Conservation (phyloP, 2,329 filamentous ascomycete genomes). For the Paracamarosporium sp. region DNA sequence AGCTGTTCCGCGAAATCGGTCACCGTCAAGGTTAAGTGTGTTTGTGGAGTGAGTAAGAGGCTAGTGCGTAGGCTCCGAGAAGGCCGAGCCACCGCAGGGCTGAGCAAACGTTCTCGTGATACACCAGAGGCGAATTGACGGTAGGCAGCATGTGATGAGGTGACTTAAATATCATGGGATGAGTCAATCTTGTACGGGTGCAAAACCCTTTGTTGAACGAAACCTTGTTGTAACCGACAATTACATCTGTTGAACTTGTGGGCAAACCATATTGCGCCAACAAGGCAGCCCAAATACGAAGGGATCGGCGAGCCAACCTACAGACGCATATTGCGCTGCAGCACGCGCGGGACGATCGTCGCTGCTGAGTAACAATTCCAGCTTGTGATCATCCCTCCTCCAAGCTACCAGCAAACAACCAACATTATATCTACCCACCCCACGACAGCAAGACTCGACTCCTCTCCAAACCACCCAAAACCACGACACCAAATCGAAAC, state of each 20-base stretch:
- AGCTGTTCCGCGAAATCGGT: neutral
- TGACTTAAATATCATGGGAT: neutral
- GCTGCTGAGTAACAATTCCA: neutral
- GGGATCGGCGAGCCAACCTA: neutral
- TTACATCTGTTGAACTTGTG: neutral
- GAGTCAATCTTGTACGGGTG: neutral
- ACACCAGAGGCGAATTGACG: neutral
- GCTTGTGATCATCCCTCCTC: neutral
- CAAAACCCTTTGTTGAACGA: neutral
- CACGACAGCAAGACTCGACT: no score
- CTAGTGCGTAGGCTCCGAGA: neutral
- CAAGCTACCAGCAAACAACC: neutral
- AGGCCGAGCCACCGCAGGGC: neutral
- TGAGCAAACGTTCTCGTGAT: conserved; percentile 4
- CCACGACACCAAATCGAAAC: neutral
- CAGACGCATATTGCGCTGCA: neutral
- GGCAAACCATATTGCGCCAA: neutral
- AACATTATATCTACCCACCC: neutral
- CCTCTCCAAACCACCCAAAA: neutral
- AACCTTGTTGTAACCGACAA: neutral
- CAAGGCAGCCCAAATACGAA: neutral
- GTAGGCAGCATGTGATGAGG: neutral
- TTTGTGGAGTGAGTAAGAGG: neutral
- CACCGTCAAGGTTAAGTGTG: neutral
- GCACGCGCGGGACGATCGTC: neutral